These are phyloP conservation scores for Plasmodium fragile DNA, from an alignment of 169 alveolate species.

Conservation along the genomic window DNA sequence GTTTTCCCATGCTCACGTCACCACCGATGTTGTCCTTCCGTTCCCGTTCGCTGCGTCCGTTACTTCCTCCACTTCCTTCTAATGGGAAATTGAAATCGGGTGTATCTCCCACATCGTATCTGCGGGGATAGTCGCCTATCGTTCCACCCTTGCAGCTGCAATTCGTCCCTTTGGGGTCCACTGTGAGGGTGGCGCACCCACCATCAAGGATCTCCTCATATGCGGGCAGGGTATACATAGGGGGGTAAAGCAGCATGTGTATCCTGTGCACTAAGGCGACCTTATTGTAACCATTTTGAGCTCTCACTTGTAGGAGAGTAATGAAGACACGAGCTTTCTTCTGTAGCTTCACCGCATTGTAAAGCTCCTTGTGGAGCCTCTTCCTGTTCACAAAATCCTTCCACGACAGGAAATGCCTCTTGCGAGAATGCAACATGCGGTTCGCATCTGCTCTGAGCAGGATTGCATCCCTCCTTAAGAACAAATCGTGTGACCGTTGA, in stretches of 20 bases:
- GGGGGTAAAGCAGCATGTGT: not conserved
- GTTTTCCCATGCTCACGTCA: not conserved
- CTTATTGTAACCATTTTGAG: constrained; percentile 1
- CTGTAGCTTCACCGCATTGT: constrained; percentile 6
- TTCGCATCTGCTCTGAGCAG: not conserved
- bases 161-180: not conserved
- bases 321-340: constrained; percentile 24
- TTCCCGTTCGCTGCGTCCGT: not conserved
- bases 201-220: not conserved
- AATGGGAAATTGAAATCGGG: not conserved
- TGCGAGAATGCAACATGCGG: not conserved
- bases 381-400: not conserved
- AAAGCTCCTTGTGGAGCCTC: constrained; percentile 3
- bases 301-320: constrained; percentile 2
- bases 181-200: not conserved
- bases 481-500: not conserved
- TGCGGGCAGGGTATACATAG: not conserved
- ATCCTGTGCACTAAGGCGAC: constrained; percentile 6
- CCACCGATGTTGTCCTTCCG: not conserved
- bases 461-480: not conserved
- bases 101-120: not conserved
- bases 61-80: not conserved
- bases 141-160: not conserved
- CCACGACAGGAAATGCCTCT: constrained; percentile 15
- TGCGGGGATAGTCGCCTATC: not conserved